Evolutionary conservation across 2,329 filamentous ascomycete genomes (phyloP), one percentile per base, ranked within the genome.

Genomic region (Fusarium pininemorale): DNA sequence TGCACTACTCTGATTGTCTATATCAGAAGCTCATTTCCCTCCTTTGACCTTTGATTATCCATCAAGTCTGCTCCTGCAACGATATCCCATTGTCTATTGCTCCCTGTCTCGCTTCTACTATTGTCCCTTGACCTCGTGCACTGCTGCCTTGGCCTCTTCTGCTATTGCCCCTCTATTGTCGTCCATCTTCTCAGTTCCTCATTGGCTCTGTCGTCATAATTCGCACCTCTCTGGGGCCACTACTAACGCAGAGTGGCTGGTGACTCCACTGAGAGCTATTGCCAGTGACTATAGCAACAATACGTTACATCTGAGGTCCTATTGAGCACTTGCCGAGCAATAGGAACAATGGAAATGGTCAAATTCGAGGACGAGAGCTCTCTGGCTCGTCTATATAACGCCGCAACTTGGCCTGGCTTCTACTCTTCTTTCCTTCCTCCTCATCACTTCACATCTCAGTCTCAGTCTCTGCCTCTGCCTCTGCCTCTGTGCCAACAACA

Each of bases 21-120:
- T 72, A 72, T 72, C 51, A 72, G 53, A 50, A 24, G 41, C 41
- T 22, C 26, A 38, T 30, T 15, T 14, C 67, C 69, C 69, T 22
- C 56, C 38, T 37, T 32, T 32, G 35, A 30, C 28, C 15, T 41
- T 45, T 28, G 38, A 67, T 18, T 18, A 42, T 56, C 14, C 22
- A 30, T 50, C 56, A 62, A 63, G 56, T 54, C 59, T 63, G 1
- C 13, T 35, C n/a, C 30, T 53, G 7, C 30, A 37, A 9, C 16
- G 8, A 37, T 24, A 14, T 5, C 48, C 30, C 30, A 53, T 53
- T 53, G 16, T 53, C 28, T 20, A 42, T 32, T 35, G 9, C 12
- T 26, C 30, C 38, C 14, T 13, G 20, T 39, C 20, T 20, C 7
- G 55, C 16, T 24, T 22, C 22, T 14, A 50, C 37, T 47, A 50